These are phyloP conservation scores for Microbotryum lychnidis-dioicae DNA, from an alignment of 1,284 basidiomycete genomes.

Conservation along the genomic window DNA sequence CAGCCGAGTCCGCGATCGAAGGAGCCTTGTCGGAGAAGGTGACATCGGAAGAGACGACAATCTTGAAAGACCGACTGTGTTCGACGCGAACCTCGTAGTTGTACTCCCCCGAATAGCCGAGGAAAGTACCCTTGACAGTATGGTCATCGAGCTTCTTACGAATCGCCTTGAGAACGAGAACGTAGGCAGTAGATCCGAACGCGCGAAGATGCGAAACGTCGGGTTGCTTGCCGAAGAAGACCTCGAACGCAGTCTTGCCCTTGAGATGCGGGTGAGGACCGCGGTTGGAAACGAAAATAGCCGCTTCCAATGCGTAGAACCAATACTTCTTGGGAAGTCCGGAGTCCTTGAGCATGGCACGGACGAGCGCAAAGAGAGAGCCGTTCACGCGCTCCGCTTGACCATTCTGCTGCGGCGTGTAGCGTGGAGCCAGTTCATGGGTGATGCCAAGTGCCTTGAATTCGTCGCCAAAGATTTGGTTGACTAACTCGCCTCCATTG, in stretches of 20 bases:
- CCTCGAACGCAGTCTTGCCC: background rate
- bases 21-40: too few relatives aligned
- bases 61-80: too few relatives aligned
- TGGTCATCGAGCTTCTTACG: slow-evolving; percentile 1
- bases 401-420: slow-evolving; percentile 15
- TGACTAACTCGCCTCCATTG: slow-evolving; percentile 18
- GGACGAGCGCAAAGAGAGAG: background rate
- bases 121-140: background rate
- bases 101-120: background rate
- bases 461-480: background rate
- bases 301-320: background rate
- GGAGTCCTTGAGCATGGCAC: slow-evolving; percentile 2
- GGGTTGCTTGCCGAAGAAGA: background rate
- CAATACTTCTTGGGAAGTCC: background rate
- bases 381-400: background rate
- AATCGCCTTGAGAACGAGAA: background rate
- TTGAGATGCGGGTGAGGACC: background rate
- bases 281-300: background rate
- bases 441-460: slow-evolving; percentile 7
- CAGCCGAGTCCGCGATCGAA: too few relatives aligned
- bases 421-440: slow-evolving; percentile 4
- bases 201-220: background rate
- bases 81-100: too few relatives aligned
- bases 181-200: background rate
- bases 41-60: too few relatives aligned